Base-by-base conservation (phyloP, 1,284 basidiomycete species). In the Ganoderma sp. region DNA sequence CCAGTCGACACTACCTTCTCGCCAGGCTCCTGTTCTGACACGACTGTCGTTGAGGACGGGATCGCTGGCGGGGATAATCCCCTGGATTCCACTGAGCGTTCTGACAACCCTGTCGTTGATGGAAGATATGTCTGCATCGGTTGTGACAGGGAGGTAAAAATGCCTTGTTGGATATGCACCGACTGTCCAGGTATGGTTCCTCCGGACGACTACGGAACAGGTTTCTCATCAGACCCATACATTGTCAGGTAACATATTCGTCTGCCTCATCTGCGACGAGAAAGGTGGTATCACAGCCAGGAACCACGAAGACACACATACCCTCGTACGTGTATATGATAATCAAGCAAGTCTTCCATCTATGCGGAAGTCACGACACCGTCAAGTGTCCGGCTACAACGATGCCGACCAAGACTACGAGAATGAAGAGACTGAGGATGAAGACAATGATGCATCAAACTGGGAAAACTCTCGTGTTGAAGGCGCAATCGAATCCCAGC, bases 111-210 rank as follows among this genome's bases (percentile, higher is more conserved):
- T 22, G 10, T 52, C 14, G 48, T 10, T 2, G 22, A 28, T 52
- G 2, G 22, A 52, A 25, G 12, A 25, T 25, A 19, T 3, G n/a
- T 28, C 19, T 63, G 75, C 61, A 61, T 65, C 14, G 57, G 45
- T 1, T 76, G 74, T 65, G n/a, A 59, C 1, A 45, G 43, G 2
- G 25, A 43, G 3, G 56, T 75, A 3, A 59, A 67, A 8, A 64
- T 71, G 39, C 73, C 73, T 1, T 73, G 68, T 42, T 75, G 74
- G 72, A 63, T 71, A 34, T 76, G 74, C 50, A 54, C 66, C 3
- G 59, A 67, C n/a, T 76, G 74, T 54, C 15, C 41, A 45, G 74
- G 75, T 76, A 32, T 45, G 71, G 34, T n/a, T n/a, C 9, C 41
- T 60, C 58, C 22, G 6, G 25, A 14, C 54, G 17, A n/a, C 19